Conservation (phyloP, 163 green algal species). For the Picocystis sp. region DNA sequence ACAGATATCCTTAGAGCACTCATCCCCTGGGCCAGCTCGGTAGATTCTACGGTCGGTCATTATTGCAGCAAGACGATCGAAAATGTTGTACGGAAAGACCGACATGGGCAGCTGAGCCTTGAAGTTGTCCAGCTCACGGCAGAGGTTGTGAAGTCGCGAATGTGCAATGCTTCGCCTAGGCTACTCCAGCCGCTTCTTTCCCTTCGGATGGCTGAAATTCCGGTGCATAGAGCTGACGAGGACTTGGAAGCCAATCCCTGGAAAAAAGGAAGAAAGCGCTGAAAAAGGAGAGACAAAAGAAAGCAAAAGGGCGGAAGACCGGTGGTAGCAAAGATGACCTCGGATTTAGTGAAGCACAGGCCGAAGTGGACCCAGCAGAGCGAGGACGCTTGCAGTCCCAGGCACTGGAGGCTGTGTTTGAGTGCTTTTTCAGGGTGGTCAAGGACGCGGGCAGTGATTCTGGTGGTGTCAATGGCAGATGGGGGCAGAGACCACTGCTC, state of each 20-base stretch:
- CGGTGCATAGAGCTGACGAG: conserved; percentile 3
- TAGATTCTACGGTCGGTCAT: conserved; percentile 1
- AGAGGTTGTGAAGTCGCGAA: conserved; percentile 50
- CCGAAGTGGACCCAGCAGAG: conserved; percentile 20
- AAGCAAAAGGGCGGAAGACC: conserved; percentile 9
- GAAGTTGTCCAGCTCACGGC: conserved; percentile 69
- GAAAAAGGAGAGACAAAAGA: conserved; percentile 14
- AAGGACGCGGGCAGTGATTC: conserved; percentile 28
- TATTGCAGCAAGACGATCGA: conserved; percentile 5
- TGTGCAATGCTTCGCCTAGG: conserved; percentile 34
- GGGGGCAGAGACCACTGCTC: conserved; percentile 55
- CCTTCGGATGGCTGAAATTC: conserved; percentile 29
- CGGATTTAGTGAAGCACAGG: conserved; percentile 46
- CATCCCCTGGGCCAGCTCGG: conserved; percentile 1
- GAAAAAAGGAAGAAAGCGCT: conserved; percentile 10
- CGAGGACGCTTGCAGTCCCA: conserved; percentile 20
- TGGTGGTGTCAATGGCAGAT: conserved; percentile 23
- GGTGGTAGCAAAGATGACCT: conserved; percentile 35
- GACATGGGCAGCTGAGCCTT: conserved; percentile 10
- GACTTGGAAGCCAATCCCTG: conserved; percentile 12
- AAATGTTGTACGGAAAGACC: conserved; percentile 16
- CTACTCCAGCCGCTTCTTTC: conserved; percentile 39
- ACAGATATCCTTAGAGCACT: conserved; percentile 12
- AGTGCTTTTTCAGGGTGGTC: conserved; percentile 75
- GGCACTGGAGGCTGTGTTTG: conserved; percentile 55